Conservation (phyloP, 2,329 filamentous ascomycete genomes). For the Aureobasidium namibiae region DNA sequence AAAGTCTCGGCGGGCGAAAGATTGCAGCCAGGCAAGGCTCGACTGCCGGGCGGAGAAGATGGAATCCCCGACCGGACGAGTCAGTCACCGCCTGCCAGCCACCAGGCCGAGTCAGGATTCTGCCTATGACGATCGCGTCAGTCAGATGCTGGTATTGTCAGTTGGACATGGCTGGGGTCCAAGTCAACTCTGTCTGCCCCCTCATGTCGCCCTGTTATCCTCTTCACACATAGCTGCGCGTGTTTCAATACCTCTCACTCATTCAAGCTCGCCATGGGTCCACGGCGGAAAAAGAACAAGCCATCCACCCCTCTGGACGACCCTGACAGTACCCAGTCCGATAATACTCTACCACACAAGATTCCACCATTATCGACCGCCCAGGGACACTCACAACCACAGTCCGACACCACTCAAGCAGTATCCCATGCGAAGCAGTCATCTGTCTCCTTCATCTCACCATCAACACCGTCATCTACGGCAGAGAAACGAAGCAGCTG, state of each 20-base stretch:
- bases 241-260: not conserved
- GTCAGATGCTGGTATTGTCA: slow-evolving; percentile 6
- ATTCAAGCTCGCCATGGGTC: slow-evolving; percentile 8
- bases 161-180: not conserved
- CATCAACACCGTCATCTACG: not conserved
- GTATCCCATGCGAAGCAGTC: not conserved
- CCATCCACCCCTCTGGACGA: slow-evolving; percentile 13
- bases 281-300: slow-evolving; percentile 34
- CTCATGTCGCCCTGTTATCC: not conserved
- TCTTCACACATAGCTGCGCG: not conserved
- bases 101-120: not conserved
- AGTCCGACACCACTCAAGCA: not conserved
- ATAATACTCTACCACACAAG: not conserved
- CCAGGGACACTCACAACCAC: not conserved
- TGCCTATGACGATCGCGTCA: not conserved
- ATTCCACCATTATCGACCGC: not conserved
- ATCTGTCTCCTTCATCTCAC: not conserved
- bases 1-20: slow-evolving; percentile 1
- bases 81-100: not conserved
- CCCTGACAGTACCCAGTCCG: slow-evolving; percentile 5
- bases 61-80: not conserved
- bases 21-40: too few relatives aligned
- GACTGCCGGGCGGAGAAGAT: not conserved
- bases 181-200: not conserved
- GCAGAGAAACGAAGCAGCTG: slow-evolving; percentile 33